Conservation (phyloP, 2,329 filamentous ascomycete genomes). For the Paraconiothyrium brasiliense region DNA sequence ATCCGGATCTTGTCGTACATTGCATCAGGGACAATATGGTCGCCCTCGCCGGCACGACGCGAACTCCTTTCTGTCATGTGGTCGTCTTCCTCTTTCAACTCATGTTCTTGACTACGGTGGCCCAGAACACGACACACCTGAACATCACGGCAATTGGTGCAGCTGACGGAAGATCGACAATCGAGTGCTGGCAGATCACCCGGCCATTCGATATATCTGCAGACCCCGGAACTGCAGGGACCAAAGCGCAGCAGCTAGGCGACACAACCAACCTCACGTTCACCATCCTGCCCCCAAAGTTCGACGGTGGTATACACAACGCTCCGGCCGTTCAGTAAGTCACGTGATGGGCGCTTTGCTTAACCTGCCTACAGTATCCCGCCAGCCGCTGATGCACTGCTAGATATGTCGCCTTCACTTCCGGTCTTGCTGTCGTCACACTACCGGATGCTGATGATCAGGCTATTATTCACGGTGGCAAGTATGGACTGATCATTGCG, state of each 20-base stretch:
- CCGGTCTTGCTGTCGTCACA: slow-evolving; percentile 9
- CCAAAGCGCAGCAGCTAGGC: slow-evolving; percentile 10
- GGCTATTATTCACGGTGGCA: slow-evolving; percentile 7
- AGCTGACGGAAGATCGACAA: slow-evolving; percentile 11
- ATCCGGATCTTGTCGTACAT: slow-evolving; percentile 3
- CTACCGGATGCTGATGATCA: slow-evolving; percentile 11
- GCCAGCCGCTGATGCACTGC: neutral
- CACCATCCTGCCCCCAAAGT: slow-evolving; percentile 14
- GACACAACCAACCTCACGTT: slow-evolving; percentile 15
- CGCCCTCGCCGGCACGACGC: slow-evolving; percentile 6
- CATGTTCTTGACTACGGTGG: neutral
- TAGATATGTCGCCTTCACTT: slow-evolving; percentile 17
- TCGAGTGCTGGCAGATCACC: slow-evolving; percentile 18
- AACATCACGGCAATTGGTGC: slow-evolving; percentile 15
- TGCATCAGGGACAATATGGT: neutral
- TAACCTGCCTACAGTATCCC: too few relatives aligned
- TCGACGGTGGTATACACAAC: slow-evolving; percentile 15
- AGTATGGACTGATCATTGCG: slow-evolving; percentile 15
- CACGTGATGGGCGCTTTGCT: neutral
- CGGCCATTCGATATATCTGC: slow-evolving; percentile 14
- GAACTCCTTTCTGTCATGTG: neutral
- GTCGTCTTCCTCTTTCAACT: slow-evolving; percentile 7
- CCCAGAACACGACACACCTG: slow-evolving; percentile 8
- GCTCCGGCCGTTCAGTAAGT: slow-evolving; percentile 13
- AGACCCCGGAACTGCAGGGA: slow-evolving; percentile 14